Conservation (phyloP, 2,329 filamentous ascomycete species). For the Celoporthe dispersa region DNA sequence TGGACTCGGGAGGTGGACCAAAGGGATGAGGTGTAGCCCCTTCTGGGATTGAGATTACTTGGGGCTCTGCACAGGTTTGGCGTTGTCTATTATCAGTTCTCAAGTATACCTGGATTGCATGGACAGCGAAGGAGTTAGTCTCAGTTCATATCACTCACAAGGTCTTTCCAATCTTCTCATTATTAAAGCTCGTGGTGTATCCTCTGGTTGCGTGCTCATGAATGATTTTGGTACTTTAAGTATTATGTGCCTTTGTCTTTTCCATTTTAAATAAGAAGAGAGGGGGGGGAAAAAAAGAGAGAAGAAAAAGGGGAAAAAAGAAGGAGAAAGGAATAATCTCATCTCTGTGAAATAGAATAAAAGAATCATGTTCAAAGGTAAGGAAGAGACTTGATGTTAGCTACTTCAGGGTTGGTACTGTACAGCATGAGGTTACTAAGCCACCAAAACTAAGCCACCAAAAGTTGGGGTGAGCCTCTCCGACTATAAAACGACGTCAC, state of each 20-base stretch:
- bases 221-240: background rate
- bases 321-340: too few species aligned
- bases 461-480: constrained; percentile 9
- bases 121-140: background rate
- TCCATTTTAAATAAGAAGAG: too few species aligned
- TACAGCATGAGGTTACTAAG: constrained; percentile 18
- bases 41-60: background rate
- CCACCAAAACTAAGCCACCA: background rate
- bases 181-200: background rate
- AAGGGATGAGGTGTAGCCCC: background rate
- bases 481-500: constrained; percentile 7
- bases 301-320: background rate
- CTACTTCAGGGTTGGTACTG: too few species aligned
- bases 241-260: too few species aligned
- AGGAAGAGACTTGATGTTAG: too few species aligned
- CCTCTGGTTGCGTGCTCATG: background rate
- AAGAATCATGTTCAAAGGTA: too few species aligned
- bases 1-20: background rate
- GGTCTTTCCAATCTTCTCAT: background rate
- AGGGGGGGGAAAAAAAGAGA: background rate
- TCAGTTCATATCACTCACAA: background rate
- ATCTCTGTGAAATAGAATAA: too few species aligned
- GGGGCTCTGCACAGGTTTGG: background rate
- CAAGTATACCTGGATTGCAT: background rate
- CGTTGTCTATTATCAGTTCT: background rate